Evolutionary conservation across 106 monocot genomes (phyloP).

Genomic region (Alisma plantagoaquatica): DNA sequence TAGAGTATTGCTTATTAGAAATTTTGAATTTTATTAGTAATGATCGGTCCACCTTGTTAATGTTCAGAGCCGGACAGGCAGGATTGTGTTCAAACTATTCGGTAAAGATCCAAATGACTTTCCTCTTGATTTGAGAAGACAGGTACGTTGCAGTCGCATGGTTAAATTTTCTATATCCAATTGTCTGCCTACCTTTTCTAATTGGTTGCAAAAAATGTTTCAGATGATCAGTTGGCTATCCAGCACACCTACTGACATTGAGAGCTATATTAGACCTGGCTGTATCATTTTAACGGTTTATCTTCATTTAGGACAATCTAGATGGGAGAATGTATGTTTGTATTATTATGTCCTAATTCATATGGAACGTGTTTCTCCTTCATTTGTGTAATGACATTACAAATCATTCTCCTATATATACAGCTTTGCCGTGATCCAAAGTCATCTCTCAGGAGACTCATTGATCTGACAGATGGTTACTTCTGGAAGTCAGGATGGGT

Average conservation of each 20-base stretch:
- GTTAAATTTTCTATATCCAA: background rate
- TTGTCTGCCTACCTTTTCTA: background rate
- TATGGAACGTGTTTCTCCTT: background rate
- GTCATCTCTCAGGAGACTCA: conserved; percentile 45
- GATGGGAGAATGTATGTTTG: conserved; percentile 47
- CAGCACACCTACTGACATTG: conserved; percentile 73
- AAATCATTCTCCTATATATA: conserved; percentile 6
- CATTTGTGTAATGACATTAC: background rate
- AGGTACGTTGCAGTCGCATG: conserved; percentile 36
- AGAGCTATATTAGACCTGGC: conserved; percentile 89
- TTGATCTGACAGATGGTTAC: conserved; percentile 28
- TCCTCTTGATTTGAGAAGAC: conserved; percentile 46
- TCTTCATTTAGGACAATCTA: conserved; percentile 48
- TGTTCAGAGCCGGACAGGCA: conserved; percentile 69
- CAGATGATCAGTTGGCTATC: conserved; percentile 83
- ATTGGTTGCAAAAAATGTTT: background rate
- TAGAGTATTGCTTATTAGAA: background rate
- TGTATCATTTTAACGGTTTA: conserved; percentile 84
- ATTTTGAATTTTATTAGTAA: background rate
- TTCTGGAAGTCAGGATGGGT: conserved; percentile 84
- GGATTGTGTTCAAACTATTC: conserved; percentile 83
- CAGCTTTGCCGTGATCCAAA: conserved; percentile 52
- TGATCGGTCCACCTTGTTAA: background rate
- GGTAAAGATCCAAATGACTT: conserved; percentile 85
- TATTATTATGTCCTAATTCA: background rate